Base-by-base conservation (phyloP, 192 early-diverging fungal species). In the Lobosporangium transversale region DNA sequence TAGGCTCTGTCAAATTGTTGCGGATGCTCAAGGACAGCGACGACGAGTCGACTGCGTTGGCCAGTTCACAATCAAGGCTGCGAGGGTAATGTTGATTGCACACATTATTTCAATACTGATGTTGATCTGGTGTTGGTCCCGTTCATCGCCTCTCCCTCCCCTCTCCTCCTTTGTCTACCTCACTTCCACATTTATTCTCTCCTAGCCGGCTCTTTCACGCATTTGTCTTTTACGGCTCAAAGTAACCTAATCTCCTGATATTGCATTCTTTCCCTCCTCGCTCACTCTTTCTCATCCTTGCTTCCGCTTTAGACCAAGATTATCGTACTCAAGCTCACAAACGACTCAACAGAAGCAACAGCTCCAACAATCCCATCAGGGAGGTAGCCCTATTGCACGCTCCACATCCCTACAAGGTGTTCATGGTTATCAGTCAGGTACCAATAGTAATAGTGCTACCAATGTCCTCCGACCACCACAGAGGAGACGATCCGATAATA, bases 21-120 rank as follows among this genome's bases (percentile, higher is more conserved):
- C 52, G 31, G 31, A 62, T 76, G 57, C 64, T 76, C 27, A 76
- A 76, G 53, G 73, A 76, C n/a, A 76, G 73, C 47, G 73, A 76
- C 29, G 73, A 76, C 48, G 73, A 76, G 43, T 65, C 63, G 4
- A 27, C 44, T n/a, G 24, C 68, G 18, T 10, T 58, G 17, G 23
- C 37, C n/a, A 24, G 23, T 24, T 9, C 63, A 4, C 21, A 26
- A 14, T 45, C 58, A 23, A 66, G 47, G 31, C 58, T 67, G 18
- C 48, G 57, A 76, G 62, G 73, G 73, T 76, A 62, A 4, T n/a
- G n/a, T n/a, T 21, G 45, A 60, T 42, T 12, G 17, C 9, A 42
- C 9, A 42, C 10, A 12, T 42, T 42, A 42, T 12, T 42, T 17
- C 40, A 17, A 42, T 42, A 42, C 40, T 42, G 10, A 9, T 42